phyloP scores from a whole-genome alignment of 2,329 filamentous ascomycete genomes.

The Sporothrix protearum region DNA sequence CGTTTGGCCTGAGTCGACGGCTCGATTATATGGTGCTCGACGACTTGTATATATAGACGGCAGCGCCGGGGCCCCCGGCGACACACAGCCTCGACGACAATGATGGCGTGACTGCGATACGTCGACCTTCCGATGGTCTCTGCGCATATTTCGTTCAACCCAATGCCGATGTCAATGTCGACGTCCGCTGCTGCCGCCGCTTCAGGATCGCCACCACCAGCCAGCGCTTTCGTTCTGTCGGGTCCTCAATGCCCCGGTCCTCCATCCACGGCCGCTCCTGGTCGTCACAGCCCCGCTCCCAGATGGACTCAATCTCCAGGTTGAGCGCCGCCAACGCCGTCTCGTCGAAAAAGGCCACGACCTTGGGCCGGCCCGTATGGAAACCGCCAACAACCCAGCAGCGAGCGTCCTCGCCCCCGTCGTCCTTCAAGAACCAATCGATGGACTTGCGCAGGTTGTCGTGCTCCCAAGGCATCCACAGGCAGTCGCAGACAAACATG shows the following conservation, averaged over 20 bases:
- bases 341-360: conserved; percentile 61
- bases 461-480: conserved; percentile 74
- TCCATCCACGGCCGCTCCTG: conserved; percentile 57
- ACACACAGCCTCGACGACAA: not conserved
- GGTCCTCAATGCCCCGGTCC: conserved; percentile 60
- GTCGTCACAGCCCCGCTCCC: conserved; percentile 66
- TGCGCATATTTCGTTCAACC: not conserved
- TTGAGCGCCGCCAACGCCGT: conserved; percentile 46
- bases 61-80: too few species aligned
- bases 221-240: conserved; percentile 65
- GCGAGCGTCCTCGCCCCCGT: conserved; percentile 27
- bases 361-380: conserved; percentile 64
- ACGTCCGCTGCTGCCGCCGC: not conserved
- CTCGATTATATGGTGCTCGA: not conserved
- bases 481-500: conserved; percentile 67
- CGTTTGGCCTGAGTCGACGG: not conserved
- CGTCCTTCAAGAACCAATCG: conserved; percentile 53
- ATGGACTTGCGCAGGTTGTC: conserved; percentile 61
- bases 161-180: not conserved
- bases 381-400: conserved; percentile 68
- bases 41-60: not conserved
- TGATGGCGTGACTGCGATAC: not conserved
- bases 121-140: not conserved
- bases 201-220: conserved; percentile 56
- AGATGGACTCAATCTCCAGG: conserved; percentile 61